A percentile compares a stretch with the other conserved stretches of the same genome.
These are phyloP conservation scores for Isoetes engelmannii DNA, from an alignment of 83 land plant species.

Conservation along the genomic window DNA sequence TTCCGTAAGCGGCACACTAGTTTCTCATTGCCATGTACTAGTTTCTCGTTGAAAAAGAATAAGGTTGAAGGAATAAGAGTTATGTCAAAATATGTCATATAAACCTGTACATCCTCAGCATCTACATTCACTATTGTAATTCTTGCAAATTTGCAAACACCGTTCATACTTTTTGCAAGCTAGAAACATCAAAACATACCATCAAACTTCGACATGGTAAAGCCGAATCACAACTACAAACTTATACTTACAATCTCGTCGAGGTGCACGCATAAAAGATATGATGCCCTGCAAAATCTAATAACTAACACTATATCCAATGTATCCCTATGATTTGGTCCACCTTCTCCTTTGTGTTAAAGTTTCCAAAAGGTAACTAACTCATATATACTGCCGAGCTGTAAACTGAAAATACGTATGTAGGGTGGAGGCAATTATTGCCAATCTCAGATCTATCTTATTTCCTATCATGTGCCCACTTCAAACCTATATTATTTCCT, in stretches of 20 bases:
- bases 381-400: too few species aligned
- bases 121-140: constrained; percentile 73
- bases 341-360: constrained; percentile 62
- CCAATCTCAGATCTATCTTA: too few species aligned
- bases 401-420: too few species aligned
- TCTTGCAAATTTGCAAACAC: constrained; percentile 71
- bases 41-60: constrained; percentile 98
- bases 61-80: constrained; percentile 75
- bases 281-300: constrained; percentile 69
- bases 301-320: constrained; percentile 84
- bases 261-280: constrained; percentile 71
- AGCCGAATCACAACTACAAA: background rate
- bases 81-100: constrained; percentile 83
- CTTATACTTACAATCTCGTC: constrained; percentile 63
- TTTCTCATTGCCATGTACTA: too few species aligned
- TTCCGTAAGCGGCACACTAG: too few species aligned
- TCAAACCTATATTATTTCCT: too few species aligned
- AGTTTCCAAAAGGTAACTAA: constrained; percentile 46
- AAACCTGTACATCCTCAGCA: constrained; percentile 68
- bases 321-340: constrained; percentile 72
- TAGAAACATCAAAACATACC: background rate
- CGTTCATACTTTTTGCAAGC: constrained; percentile 60
- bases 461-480: too few species aligned
- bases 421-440: too few species aligned
- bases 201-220: background rate